phyloP scores from a whole-genome alignment of 305 asterid genomes.

The Fraxinus albicans region DNA sequence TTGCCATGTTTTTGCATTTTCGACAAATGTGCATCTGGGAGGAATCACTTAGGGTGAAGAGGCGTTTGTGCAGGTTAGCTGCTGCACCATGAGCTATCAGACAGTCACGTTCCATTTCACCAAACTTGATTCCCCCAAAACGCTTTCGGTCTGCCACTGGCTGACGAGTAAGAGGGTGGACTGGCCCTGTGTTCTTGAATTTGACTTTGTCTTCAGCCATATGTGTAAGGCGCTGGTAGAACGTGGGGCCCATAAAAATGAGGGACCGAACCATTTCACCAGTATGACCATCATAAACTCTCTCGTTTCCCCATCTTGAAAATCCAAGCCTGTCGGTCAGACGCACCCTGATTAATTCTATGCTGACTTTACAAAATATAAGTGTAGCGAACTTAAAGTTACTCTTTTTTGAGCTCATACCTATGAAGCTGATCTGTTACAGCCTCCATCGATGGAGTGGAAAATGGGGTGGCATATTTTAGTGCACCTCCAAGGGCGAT shows the following conservation, averaged over 20 bases:
- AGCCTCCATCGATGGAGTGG: slow-evolving; percentile 66
- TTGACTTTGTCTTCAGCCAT: slow-evolving; percentile 98
- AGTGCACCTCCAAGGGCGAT: slow-evolving; percentile 71
- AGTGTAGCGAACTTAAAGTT: neutral
- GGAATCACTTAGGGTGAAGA: slow-evolving; percentile 62
- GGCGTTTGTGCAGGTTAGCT: slow-evolving; percentile 79
- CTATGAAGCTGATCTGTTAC: slow-evolving; percentile 78
- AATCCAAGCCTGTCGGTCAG: slow-evolving; percentile 61
- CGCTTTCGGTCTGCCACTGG: slow-evolving; percentile 93
- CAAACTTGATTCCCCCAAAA: slow-evolving; percentile 85
- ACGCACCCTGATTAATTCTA: slow-evolving; percentile 5
- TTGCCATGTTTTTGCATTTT: slow-evolving; percentile 73
- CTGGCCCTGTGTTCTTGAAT: slow-evolving; percentile 82
- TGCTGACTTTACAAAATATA: neutral
- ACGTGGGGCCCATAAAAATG: slow-evolving; percentile 88
- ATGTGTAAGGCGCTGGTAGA: slow-evolving; percentile 85
- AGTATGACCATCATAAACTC: slow-evolving; percentile 69
- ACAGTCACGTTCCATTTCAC: slow-evolving; percentile 96
- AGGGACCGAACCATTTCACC: slow-evolving; percentile 65
- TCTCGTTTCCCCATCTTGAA: slow-evolving; percentile 81
- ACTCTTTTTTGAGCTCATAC: slow-evolving; percentile 30
- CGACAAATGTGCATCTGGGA: slow-evolving; percentile 56
- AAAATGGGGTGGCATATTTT: slow-evolving; percentile 87
- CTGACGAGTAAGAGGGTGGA: slow-evolving; percentile 97
- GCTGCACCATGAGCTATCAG: slow-evolving; percentile 94